These are phyloP conservation scores for Syzygium jambos DNA, from an alignment of 345 rosid species.

Conservation along the genomic window DNA sequence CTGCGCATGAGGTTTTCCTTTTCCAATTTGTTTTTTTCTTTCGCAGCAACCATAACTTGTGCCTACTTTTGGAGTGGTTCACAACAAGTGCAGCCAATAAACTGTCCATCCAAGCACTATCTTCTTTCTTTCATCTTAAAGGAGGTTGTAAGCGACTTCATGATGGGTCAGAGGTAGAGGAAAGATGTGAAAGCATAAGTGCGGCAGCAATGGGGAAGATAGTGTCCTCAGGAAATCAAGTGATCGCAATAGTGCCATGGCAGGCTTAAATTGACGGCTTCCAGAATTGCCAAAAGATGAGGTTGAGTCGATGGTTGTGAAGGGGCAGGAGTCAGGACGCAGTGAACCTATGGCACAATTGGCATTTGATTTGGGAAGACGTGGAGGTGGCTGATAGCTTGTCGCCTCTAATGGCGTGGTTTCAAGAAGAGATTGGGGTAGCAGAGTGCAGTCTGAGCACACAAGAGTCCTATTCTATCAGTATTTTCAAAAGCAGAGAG, in stretches of 20 bases:
- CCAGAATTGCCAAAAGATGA: background rate
- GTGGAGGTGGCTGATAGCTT: background rate
- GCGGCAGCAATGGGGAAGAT: background rate
- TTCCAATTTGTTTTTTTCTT: background rate
- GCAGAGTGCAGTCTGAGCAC: background rate
- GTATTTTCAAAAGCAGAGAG: background rate
- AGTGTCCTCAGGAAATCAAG: background rate
- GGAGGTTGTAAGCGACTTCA: background rate
- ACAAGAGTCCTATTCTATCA: background rate
- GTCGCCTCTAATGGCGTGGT: background rate
- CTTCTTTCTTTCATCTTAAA: background rate
- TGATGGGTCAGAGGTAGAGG: background rate
- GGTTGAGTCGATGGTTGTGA: background rate
- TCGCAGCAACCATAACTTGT: background rate
- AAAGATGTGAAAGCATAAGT: background rate
- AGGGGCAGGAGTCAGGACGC: background rate
- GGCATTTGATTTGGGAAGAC: background rate
- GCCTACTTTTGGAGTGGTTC: background rate
- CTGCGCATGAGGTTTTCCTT: background rate
- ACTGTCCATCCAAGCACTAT: background rate
- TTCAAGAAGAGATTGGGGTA: background rate
- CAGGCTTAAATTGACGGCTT: background rate
- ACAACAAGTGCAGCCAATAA: background rate
- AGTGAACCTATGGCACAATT: background rate
- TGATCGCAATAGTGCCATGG: background rate